Evolutionary conservation across 2,329 filamentous ascomycete genomes (phyloP).

Genomic region (Thelonectria discophora): DNA sequence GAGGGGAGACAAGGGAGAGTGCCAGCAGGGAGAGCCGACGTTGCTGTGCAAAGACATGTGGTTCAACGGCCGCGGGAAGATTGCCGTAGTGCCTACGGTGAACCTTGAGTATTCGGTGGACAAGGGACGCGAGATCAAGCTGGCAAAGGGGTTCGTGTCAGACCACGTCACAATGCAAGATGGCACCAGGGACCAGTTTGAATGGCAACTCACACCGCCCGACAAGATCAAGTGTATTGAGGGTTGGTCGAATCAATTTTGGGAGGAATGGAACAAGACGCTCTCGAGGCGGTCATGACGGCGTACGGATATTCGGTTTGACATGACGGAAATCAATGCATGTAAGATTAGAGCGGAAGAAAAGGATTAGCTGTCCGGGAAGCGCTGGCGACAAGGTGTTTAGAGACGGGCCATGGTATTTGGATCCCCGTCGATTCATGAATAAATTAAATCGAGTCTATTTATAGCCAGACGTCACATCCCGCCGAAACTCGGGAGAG

Average conservation of each 20-base stretch:
- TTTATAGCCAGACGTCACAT: constrained; percentile 1
- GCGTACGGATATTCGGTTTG: no score
- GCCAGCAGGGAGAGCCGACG: constrained; percentile 62
- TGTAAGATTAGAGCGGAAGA: not conserved
- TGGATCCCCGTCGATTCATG: not conserved
- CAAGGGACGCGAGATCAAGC: constrained; percentile 56
- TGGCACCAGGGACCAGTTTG: constrained; percentile 45
- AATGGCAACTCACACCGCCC: constrained; percentile 56
- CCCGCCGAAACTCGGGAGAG: constrained; percentile 1
- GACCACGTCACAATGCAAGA: constrained; percentile 46
- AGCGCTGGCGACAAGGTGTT: not conserved
- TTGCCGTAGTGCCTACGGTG: constrained; percentile 64
- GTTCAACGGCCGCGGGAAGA: constrained; percentile 57
- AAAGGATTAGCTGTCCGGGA: not conserved
- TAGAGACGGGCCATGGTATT: no score
- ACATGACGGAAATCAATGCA: no score
- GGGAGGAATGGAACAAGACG: constrained; percentile 50
- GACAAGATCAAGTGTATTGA: constrained; percentile 60
- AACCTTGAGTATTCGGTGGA: constrained; percentile 63
- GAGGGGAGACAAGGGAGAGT: constrained; percentile 51
- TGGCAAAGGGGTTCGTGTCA: constrained; percentile 59
- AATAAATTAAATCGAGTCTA: not conserved
- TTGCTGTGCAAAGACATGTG: constrained; percentile 67
- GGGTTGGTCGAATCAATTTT: constrained; percentile 51
- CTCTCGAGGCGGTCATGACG: not conserved